Conservation (phyloP, 257 asterid genomes). For the Ilex asprella region DNA sequence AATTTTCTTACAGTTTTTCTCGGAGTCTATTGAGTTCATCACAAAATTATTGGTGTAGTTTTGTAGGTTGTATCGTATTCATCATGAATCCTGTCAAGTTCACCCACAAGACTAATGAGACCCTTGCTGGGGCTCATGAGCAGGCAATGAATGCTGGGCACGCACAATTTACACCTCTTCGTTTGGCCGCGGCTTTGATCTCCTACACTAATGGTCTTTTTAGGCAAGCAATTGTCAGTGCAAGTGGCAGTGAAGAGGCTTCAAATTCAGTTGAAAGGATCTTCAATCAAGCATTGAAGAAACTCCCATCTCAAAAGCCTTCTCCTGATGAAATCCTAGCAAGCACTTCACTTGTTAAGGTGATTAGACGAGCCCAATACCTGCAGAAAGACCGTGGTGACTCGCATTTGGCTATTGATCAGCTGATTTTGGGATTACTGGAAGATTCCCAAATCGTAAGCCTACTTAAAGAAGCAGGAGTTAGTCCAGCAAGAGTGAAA, state of each 20-base stretch:
- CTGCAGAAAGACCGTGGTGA: conserved; percentile 52
- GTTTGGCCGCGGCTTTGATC: conserved; percentile 45
- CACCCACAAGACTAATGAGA: conserved; percentile 67
- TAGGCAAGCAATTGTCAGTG: conserved; percentile 51
- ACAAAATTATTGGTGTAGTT: no score
- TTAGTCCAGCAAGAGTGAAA: conserved; percentile 38
- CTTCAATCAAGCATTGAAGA: conserved; percentile 43
- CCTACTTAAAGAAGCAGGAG: conserved; percentile 50
- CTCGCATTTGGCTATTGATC: conserved; percentile 60
- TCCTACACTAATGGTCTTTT: conserved; percentile 47
- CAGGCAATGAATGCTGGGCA: conserved; percentile 52
- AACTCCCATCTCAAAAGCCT: conserved; percentile 52
- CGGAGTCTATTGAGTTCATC: no score
- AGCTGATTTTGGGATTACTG: conserved; percentile 49
- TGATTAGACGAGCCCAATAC: conserved; percentile 54
- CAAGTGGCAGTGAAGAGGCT: conserved; percentile 46
- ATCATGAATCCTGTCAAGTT: conserved; percentile 71
- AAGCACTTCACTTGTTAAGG: conserved; percentile 52
- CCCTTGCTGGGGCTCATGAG: conserved; percentile 56
- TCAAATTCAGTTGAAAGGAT: conserved; percentile 43
- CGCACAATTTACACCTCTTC: conserved; percentile 66
- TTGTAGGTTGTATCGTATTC: no score
- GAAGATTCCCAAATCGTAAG: conserved; percentile 59
- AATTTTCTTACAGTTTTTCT: neutral
- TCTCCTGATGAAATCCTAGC: conserved; percentile 62